Evolutionary conservation across 805 yeast species (phyloP).

Genomic region (Metschnikowia matae): DNA sequence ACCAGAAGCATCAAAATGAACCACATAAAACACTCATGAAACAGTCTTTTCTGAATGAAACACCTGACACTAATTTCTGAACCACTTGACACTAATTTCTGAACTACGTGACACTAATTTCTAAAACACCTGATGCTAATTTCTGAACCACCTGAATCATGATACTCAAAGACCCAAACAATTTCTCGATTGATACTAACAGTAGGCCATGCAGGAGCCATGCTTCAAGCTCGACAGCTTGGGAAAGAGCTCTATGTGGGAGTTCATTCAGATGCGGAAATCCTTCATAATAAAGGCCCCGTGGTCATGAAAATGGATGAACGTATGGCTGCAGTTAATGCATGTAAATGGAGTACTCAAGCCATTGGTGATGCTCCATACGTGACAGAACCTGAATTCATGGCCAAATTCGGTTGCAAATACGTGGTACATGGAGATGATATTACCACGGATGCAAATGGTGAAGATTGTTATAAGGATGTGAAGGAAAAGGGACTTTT

Average conservation of each 20-base stretch:
- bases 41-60: too few species aligned
- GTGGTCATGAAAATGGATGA: conserved; percentile 86
- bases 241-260: conserved; percentile 80
- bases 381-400: conserved; percentile 79
- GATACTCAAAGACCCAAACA: too few species aligned
- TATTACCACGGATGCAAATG: conserved; percentile 93
- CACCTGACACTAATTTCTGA: too few species aligned
- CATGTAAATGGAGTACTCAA: conserved; percentile 82
- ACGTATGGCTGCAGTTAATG: conserved; percentile 77
- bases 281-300: conserved; percentile 79
- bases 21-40: too few species aligned
- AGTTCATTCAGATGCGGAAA: conserved; percentile 89
- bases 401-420: conserved; percentile 70
- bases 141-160: too few species aligned
- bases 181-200: conserved; percentile 17
- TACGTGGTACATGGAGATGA: conserved; percentile 99
- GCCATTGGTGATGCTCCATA: conserved; percentile 83
- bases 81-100: too few species aligned
- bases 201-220: conserved; percentile 83
- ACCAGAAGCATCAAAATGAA: too few species aligned
- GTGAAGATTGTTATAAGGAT: conserved; percentile 84
- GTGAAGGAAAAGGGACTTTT: conserved; percentile 85
- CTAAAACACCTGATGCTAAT: too few species aligned
- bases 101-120: too few species aligned
- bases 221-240: conserved; percentile 83